Conservation (phyloP, 805 yeast genomes). For the Candida quercuum region DNA sequence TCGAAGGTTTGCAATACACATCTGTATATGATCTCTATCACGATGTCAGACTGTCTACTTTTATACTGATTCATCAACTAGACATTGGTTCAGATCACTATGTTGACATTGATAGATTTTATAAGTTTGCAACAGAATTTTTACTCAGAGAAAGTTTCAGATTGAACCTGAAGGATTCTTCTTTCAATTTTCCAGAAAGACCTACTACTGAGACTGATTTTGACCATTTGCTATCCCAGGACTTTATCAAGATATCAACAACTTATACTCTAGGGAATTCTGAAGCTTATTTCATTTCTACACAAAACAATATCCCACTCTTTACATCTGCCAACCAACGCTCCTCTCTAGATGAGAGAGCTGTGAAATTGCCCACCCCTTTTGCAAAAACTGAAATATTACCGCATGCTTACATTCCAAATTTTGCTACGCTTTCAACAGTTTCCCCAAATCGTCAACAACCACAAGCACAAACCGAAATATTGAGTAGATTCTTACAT, state of each 20-base stretch:
- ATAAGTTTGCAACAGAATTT: conserved; percentile 55
- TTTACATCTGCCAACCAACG: conserved; percentile 69
- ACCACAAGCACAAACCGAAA: conserved; percentile 44
- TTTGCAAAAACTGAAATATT: conserved; percentile 63
- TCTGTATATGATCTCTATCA: conserved; percentile 54
- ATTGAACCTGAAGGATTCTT: conserved; percentile 28
- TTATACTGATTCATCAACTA: conserved; percentile 39
- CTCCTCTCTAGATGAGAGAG: conserved; percentile 73
- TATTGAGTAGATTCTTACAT: conserved; percentile 48
- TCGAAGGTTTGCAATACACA: conserved; percentile 33
- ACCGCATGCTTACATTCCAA: conserved; percentile 37
- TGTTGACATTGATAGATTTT: conserved; percentile 53
- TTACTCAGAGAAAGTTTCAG: conserved; percentile 56
- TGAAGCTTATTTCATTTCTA: conserved; percentile 60
- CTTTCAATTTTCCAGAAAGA: conserved; percentile 8
- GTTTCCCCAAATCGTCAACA: conserved; percentile 2
- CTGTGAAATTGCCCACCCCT: conserved; percentile 58
- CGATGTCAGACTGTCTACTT: conserved; percentile 56
- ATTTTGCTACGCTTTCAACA: conserved; percentile 26
- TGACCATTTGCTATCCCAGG: conserved; percentile 40
- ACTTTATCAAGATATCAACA: conserved; percentile 55
- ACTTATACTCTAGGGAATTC: conserved; percentile 46
- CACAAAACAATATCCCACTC: conserved; percentile 65
- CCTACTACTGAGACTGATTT: conserved; percentile 21
- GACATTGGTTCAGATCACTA: conserved; percentile 47